These are phyloP conservation scores for Helminthosporium solani DNA, from an alignment of 2,329 filamentous ascomycete species.

Conservation along the genomic window DNA sequence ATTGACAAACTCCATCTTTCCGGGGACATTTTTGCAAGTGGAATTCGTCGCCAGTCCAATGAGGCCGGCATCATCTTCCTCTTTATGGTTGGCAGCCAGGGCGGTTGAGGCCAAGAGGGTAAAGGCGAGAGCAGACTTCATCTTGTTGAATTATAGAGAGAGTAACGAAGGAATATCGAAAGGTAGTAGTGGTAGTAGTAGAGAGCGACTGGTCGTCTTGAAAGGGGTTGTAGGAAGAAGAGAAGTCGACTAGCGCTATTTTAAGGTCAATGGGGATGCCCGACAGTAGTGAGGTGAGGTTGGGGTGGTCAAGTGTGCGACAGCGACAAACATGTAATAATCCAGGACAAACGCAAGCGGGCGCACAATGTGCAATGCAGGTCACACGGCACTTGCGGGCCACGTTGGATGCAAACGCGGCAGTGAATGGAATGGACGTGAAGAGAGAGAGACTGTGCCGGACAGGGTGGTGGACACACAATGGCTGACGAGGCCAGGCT, in stretches of 20 bases:
- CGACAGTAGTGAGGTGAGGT: not conserved
- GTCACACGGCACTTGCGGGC: slow-evolving; percentile 3
- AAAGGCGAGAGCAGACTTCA: slow-evolving; percentile 33
- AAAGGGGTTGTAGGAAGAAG: slow-evolving; percentile 15
- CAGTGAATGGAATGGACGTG: slow-evolving; percentile 19
- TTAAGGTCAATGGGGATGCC: slow-evolving; percentile 17
- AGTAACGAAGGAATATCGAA: slow-evolving; percentile 16
- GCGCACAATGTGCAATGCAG: slow-evolving; percentile 1
- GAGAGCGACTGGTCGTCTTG: slow-evolving; percentile 17
- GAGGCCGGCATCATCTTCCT: slow-evolving; percentile 17
- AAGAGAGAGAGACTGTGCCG: slow-evolving; percentile 3
- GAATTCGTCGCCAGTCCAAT: slow-evolving; percentile 21
- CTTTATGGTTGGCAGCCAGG: slow-evolving; percentile 7
- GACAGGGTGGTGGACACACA: slow-evolving; percentile 13
- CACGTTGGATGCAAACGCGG: slow-evolving; percentile 5
- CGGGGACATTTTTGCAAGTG: slow-evolving; percentile 26
- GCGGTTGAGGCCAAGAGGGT: slow-evolving; percentile 27
- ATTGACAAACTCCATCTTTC: slow-evolving; percentile 33
- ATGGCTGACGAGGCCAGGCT: slow-evolving; percentile 16
- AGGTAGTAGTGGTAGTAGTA: slow-evolving; percentile 12
- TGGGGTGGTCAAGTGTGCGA: not conserved
- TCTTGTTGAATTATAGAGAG: slow-evolving; percentile 22
- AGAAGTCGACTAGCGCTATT: slow-evolving; percentile 25
- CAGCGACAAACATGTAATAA: not conserved
- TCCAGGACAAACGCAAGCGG: not conserved